Conservation (phyloP, 2,329 filamentous ascomycete genomes). For the Colletotrichum orbiculare region DNA sequence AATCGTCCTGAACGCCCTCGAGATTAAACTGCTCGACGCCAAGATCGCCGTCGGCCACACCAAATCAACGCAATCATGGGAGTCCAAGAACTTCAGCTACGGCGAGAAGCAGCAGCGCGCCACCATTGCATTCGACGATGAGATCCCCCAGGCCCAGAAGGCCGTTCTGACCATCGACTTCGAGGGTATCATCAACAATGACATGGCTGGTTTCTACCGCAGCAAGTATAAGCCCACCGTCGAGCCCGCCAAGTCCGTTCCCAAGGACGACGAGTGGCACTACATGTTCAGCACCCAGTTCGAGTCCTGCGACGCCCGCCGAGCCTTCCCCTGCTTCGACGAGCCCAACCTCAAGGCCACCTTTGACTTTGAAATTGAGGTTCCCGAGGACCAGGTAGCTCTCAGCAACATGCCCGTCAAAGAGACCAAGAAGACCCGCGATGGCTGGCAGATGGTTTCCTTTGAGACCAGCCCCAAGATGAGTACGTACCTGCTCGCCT, state of each 20-base stretch:
- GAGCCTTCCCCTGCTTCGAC: slow-evolving; percentile 97
- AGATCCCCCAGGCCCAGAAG: slow-evolving; percentile 75
- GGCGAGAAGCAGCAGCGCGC: slow-evolving; percentile 87
- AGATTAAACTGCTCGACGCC: slow-evolving; percentile 78
- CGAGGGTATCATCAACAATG: slow-evolving; percentile 85
- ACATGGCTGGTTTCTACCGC: slow-evolving; percentile 94
- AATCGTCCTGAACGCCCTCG: slow-evolving; percentile 85
- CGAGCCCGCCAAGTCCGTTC: slow-evolving; percentile 79
- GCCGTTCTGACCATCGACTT: slow-evolving; percentile 78
- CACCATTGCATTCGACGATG: slow-evolving; percentile 79
- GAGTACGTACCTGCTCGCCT: slow-evolving; percentile 91
- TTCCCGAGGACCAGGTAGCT: slow-evolving; percentile 87
- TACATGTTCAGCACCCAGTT: slow-evolving; percentile 96
- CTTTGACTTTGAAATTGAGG: slow-evolving; percentile 92
- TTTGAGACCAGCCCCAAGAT: slow-evolving; percentile 90
- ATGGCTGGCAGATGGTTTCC: slow-evolving; percentile 77
- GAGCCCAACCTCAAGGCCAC: slow-evolving; percentile 97
- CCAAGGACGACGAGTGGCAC: slow-evolving; percentile 74
- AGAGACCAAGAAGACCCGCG: slow-evolving; percentile 65
- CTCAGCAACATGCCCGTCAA: slow-evolving; percentile 97
- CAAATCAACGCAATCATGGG: slow-evolving; percentile 66
- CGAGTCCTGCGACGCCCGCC: slow-evolving; percentile 92
- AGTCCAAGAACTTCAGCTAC: slow-evolving; percentile 78
- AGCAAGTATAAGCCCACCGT: slow-evolving; percentile 90
- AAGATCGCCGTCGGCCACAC: slow-evolving; percentile 70